Percentiles rank a stretch among this genome's conserved stretches.
These are phyloP conservation scores for Novakomyces olei DNA, from an alignment of 805 yeast genomes.

Conservation along the genomic window DNA sequence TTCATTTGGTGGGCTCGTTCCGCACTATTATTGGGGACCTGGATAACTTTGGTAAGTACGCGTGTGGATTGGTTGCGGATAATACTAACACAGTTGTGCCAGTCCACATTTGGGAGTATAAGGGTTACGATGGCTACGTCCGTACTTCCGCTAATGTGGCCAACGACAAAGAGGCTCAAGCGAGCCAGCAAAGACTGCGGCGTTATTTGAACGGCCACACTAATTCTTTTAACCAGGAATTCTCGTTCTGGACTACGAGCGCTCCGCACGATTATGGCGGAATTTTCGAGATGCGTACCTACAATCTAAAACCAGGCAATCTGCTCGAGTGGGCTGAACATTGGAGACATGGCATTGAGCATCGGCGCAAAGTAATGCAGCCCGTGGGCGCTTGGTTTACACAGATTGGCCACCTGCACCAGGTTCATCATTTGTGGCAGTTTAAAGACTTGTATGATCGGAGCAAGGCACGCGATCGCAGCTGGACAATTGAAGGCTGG, in stretches of 20 bases:
- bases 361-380: constrained; percentile 25
- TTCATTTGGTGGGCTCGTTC: constrained; percentile 23
- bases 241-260: constrained; percentile 25
- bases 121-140: constrained; percentile 22
- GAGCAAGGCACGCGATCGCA: constrained; percentile 18
- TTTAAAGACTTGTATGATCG: constrained; percentile 24
- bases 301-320: constrained; percentile 20
- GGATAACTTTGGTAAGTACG: constrained; percentile 20
- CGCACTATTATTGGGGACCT: constrained; percentile 21
- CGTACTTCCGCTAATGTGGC: constrained; percentile 17
- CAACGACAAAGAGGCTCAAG: constrained; percentile 9
- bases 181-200: constrained; percentile 15
- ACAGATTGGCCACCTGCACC: constrained; percentile 20
- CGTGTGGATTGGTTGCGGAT: too few species aligned
- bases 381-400: constrained; percentile 27
- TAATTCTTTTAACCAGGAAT: constrained; percentile 20
- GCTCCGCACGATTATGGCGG: constrained; percentile 22
- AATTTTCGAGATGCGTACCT: constrained; percentile 20
- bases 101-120: constrained; percentile 23
- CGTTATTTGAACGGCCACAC: constrained; percentile 16
- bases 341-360: constrained; percentile 21
- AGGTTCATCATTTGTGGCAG: constrained; percentile 24
- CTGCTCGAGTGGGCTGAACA: constrained; percentile 23
- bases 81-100: too few species aligned
- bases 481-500: constrained; percentile 26